Base-by-base conservation (phyloP, 768 basidiomycete genomes). In the Mycena capillaripes region DNA sequence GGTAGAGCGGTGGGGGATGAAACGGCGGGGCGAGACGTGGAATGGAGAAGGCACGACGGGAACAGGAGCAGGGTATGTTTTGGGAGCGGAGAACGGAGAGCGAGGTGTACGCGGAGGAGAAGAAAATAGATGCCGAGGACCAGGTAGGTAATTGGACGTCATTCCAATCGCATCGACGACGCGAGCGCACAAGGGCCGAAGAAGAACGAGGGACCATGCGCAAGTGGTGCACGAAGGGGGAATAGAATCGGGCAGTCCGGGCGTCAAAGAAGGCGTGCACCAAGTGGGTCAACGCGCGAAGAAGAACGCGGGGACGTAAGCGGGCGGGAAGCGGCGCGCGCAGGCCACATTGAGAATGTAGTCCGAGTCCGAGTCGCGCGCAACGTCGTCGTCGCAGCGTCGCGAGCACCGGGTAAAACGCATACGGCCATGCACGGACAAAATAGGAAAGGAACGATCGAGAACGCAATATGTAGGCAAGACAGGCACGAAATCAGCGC, bases 401-500 rank as follows among this genome's bases (percentile, higher is more conserved):
- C 30, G 53, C 16, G 6, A 19, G 30, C 17, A 19, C 53, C 23
- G 32, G 30, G 17, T 21, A 30, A 30, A 19, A 11, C 16, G 38
- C 53, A 10, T 17, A 21, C 29, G 30, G 30, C 11, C 14, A 19
- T 5, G 11, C 19, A 32, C 17, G 30, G 29, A 32, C 32, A 32
- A 23, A 55, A 38, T 38, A 46, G 56, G 32, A 29, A 50, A 63
- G 60, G 27, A 55, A 60, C n/a, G 63, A 50, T 19, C 57, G 16
- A 58, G 64, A 64, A 50, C 64, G 34, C n/a, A n/a, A n/a, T n/a
- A n/a, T n/a, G n/a, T n/a, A n/a, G n/a, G n/a, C n/a, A n/a, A n/a
- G n/a, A 34, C 19, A 84, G 84, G 84, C 77, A 87, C 74, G 61
- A 36, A 75, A 73, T 70, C 79, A 81, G 32, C 81, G 75, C 52